Percentiles rank a stretch among this genome's conserved stretches.
Conservation (phyloP, 2,329 filamentous ascomycete species). For the Fusarium nisikadoi region DNA sequence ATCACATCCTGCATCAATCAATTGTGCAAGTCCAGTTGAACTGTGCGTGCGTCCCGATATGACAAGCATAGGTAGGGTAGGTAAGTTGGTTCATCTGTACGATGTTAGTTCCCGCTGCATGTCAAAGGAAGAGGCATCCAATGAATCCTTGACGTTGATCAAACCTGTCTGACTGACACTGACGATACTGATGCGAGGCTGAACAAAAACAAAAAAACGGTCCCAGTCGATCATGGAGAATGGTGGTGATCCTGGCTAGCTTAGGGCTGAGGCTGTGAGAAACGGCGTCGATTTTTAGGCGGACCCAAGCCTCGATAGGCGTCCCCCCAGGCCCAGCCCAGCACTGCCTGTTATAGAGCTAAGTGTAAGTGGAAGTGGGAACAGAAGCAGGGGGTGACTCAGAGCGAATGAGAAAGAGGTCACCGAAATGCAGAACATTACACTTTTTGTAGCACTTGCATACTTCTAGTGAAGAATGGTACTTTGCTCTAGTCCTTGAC, state of each 20-base stretch:
- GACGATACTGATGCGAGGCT: constrained; percentile 37
- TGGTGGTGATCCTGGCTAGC: neutral
- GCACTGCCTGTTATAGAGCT: constrained; percentile 25
- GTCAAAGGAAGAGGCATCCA: constrained; percentile 42
- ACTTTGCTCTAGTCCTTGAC: constrained; percentile 22
- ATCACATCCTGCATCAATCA: neutral
- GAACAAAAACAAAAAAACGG: constrained; percentile 2
- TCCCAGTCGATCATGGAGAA: neutral
- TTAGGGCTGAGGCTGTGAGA: constrained; percentile 39
- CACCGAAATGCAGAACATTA: constrained; percentile 28
- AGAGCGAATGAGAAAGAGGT: constrained; percentile 12
- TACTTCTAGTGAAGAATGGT: neutral
- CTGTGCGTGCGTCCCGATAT: constrained; percentile 23
- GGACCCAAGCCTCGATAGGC: constrained; percentile 40
- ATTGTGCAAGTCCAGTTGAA: constrained; percentile 1
- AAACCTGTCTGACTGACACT: neutral
- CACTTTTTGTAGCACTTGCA: constrained; percentile 30
- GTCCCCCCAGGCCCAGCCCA: neutral
- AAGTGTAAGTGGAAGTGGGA: neutral
- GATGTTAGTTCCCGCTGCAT: constrained; percentile 41
- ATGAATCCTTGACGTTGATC: constrained; percentile 33
- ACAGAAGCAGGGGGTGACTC: constrained; percentile 7
- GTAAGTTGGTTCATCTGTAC: constrained; percentile 9
- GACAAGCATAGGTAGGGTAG: constrained; percentile 12
- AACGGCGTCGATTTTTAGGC: constrained; percentile 1